These are phyloP conservation scores for Polygonum maritimum DNA, from an alignment of 148 eudicot genomes.

Conservation along the genomic window DNA sequence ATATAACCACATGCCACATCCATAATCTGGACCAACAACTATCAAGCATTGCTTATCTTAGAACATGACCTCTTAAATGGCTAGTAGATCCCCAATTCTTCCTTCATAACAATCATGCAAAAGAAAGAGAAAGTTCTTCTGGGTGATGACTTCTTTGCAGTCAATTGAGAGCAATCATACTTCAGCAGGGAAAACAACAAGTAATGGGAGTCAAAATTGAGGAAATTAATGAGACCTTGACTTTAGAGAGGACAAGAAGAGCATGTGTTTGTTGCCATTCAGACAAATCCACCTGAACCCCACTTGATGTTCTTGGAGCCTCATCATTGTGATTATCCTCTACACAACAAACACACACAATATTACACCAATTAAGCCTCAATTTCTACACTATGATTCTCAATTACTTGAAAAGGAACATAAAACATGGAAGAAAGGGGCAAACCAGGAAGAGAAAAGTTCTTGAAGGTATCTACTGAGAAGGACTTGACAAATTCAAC, in stretches of 20 bases:
- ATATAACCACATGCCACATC: background rate
- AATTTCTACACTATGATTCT: background rate
- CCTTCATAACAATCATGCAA: background rate
- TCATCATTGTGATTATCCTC: constrained; percentile 40
- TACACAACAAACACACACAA: constrained; percentile 11
- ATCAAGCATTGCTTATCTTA: background rate
- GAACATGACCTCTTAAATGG: background rate
- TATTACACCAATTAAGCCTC: background rate
- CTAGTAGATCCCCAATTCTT: background rate
- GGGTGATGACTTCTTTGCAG: background rate
- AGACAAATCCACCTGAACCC: constrained; percentile 57
- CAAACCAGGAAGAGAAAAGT: constrained; percentile 51
- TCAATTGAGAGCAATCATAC: background rate
- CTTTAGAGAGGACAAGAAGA: constrained; percentile 56
- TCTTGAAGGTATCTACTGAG: constrained; percentile 63
- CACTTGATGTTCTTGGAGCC: constrained; percentile 24
- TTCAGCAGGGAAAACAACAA: background rate
- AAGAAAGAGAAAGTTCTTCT: background rate
- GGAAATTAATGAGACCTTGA: constrained; percentile 44
- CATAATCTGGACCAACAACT: background rate
- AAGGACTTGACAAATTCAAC: constrained; percentile 59
- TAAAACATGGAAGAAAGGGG: background rate
- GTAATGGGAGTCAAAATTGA: background rate
- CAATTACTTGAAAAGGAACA: background rate
- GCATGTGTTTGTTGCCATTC: constrained; percentile 93